These are phyloP conservation scores for Debaryomyces nepalensis DNA, from an alignment of 1,139 yeast species.

Conservation along the genomic window DNA sequence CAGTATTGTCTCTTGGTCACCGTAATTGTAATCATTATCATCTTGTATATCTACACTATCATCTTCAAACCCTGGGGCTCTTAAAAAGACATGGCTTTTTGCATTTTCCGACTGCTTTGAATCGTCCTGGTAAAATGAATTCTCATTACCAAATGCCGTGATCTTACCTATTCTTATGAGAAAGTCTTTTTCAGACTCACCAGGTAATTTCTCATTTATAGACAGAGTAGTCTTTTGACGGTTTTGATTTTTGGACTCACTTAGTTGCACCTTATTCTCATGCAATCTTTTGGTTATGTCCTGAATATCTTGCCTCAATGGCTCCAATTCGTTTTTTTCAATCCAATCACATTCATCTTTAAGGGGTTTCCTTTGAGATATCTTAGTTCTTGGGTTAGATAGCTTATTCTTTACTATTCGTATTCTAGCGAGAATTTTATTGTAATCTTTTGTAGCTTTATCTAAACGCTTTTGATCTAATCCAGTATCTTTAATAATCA, in stretches of 20 bases:
- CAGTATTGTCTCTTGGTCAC: conserved; percentile 13
- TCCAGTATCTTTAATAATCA: conserved; percentile 67
- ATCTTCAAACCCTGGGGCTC: conserved; percentile 44
- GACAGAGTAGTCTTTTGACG: conserved; percentile 10
- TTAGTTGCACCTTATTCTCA: conserved; percentile 30
- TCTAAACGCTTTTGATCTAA: conserved; percentile 74
- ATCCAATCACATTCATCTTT: conserved; percentile 60
- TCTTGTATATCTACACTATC: conserved; percentile 6
- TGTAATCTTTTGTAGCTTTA: conserved; percentile 58
- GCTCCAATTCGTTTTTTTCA: conserved; percentile 54
- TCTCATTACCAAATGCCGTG: conserved; percentile 86
- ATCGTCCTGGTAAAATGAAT: conserved; percentile 50
- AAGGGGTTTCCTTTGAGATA: conserved; percentile 65
- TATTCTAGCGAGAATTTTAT: conserved; percentile 48
- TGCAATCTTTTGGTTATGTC: conserved; percentile 67
- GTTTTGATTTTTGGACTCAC: conserved; percentile 13
- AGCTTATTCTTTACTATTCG: conserved; percentile 53
- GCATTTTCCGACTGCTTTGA: conserved; percentile 18
- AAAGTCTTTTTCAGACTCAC: conserved; percentile 79
- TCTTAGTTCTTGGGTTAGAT: conserved; percentile 58
- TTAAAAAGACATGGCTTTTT: conserved; percentile 38
- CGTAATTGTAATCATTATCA: conserved; percentile 22
- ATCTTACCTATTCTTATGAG: conserved; percentile 88
- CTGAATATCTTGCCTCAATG: conserved; percentile 59
- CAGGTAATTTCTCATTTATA: conserved; percentile 46